Conservation (phyloP, 768 basidiomycete genomes). For the Xerocomus spinulosus region DNA sequence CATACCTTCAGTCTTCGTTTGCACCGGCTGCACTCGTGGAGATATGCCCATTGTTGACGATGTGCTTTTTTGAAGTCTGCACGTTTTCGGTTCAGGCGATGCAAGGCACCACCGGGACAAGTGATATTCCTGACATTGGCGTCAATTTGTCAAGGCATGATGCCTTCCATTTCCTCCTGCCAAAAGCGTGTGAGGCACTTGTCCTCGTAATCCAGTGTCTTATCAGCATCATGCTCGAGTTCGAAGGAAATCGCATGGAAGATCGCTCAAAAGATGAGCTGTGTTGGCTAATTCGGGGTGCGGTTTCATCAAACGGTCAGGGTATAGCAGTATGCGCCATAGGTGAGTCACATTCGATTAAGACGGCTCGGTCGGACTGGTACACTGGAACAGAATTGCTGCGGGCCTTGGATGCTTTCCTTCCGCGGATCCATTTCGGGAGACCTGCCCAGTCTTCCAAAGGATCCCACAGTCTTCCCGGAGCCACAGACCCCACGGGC, state of each 20-base stretch:
- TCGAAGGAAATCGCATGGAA: constrained; percentile 31
- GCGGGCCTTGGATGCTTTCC: constrained; percentile 68
- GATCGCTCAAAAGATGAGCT: constrained; percentile 13
- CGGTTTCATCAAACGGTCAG: constrained; percentile 35
- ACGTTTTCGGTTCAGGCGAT: constrained; percentile 54
- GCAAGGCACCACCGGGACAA: constrained; percentile 38
- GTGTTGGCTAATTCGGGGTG: constrained; percentile 43
- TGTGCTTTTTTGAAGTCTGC: constrained; percentile 56
- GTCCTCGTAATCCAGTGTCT: constrained; percentile 77
- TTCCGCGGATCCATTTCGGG: constrained; percentile 82
- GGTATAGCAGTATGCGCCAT: constrained; percentile 54
- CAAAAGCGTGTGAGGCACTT: constrained; percentile 76
- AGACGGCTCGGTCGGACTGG: constrained; percentile 1
- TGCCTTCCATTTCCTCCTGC: constrained; percentile 64
- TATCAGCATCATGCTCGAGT: constrained; percentile 50
- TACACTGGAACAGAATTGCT: constrained; percentile 63
- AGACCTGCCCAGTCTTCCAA: constrained; percentile 41
- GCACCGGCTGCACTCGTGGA: constrained; percentile 35
- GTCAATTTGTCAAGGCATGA: constrained; percentile 23
- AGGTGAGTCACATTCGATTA: constrained; percentile 41
- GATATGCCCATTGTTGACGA: constrained; percentile 57
- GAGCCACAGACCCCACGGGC: constrained; percentile 43
- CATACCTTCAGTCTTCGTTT: constrained; percentile 62
- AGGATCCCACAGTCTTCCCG: constrained; percentile 14
- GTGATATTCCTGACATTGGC: constrained; percentile 4